phyloP scores from a whole-genome alignment of 495 filamentous ascomycete genomes.

The Parathielavia appendiculata region DNA sequence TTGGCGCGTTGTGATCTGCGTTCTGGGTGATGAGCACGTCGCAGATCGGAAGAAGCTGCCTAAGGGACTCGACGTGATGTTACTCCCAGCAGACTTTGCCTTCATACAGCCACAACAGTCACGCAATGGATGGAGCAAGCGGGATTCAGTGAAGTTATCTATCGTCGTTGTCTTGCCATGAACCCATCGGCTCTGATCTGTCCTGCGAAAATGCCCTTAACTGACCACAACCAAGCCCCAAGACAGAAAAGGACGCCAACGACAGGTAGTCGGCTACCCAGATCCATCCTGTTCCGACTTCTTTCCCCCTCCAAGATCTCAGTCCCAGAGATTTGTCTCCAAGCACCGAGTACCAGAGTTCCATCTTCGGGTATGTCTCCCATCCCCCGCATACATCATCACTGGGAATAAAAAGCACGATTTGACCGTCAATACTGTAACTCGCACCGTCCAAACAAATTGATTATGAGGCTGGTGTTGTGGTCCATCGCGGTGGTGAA shows the following conservation, averaged over 20 bases:
- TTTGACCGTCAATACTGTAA: conserved; percentile 4
- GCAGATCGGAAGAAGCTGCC: neutral
- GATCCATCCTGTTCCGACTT: conserved; percentile 9
- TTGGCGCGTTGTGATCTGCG: neutral
- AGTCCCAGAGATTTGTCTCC: conserved; percentile 11
- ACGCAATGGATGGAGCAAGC: neutral
- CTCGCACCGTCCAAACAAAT: neutral
- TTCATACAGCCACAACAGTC: neutral
- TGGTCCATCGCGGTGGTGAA: conserved; percentile 3
- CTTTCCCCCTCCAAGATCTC: neutral
- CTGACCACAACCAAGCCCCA: neutral
- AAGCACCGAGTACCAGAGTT: conserved; percentile 13
- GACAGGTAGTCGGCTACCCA: neutral
- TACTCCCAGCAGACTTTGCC: neutral
- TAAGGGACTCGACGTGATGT: neutral
- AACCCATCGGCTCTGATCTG: neutral
- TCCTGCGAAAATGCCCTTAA: neutral
- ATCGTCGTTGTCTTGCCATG: neutral
- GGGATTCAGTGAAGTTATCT: neutral
- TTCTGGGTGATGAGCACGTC: neutral
- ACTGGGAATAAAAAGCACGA: conserved; percentile 5
- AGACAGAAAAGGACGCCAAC: neutral
- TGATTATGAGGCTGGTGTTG: neutral
- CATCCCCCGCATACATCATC: neutral
- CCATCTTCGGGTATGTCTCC: conserved; percentile 7